These are phyloP conservation scores for Ascochyta rabiei DNA, from an alignment of 2,329 filamentous ascomycete species.

Conservation along the genomic window DNA sequence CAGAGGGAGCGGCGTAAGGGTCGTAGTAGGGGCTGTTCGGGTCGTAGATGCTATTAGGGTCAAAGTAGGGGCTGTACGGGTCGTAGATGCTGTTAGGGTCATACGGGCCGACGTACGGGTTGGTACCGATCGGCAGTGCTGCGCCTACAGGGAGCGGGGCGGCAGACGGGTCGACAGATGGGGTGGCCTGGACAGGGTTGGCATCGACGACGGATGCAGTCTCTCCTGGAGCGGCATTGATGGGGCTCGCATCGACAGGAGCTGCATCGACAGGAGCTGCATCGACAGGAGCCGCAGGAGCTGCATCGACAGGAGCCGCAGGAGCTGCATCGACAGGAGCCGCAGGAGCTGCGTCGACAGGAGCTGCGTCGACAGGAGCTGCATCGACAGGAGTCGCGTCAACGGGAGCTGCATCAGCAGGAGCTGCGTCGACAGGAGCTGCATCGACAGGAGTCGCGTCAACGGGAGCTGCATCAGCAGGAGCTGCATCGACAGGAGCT, in stretches of 20 bases:
- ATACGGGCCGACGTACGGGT: not conserved
- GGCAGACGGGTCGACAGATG: not conserved
- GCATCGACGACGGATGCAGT: not conserved
- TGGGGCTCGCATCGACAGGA: not conserved
- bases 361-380: not conserved
- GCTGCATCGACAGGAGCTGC: not conserved
- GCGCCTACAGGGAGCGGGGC: not conserved
- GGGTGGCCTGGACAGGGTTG: not conserved
- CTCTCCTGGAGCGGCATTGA: not conserved
- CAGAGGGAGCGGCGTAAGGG: slow-evolving; percentile 7
- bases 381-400: not conserved
- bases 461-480: not conserved
- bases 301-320: not conserved
- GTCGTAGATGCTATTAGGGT: slow-evolving; percentile 8
- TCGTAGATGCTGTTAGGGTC: slow-evolving; percentile 7
- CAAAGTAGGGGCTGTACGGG: slow-evolving; percentile 11
- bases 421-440: no score
- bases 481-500: not conserved
- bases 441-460: not conserved
- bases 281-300: not conserved
- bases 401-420: not conserved
- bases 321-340: not conserved
- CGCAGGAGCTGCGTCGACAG: not conserved
- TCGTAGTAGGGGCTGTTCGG: slow-evolving; percentile 11
- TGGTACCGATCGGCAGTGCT: slow-evolving; percentile 1